Evolutionary conservation across 805 yeast species (phyloP), one percentile per base, ranked within the genome.

Genomic region (Yarrowia sp.): DNA sequence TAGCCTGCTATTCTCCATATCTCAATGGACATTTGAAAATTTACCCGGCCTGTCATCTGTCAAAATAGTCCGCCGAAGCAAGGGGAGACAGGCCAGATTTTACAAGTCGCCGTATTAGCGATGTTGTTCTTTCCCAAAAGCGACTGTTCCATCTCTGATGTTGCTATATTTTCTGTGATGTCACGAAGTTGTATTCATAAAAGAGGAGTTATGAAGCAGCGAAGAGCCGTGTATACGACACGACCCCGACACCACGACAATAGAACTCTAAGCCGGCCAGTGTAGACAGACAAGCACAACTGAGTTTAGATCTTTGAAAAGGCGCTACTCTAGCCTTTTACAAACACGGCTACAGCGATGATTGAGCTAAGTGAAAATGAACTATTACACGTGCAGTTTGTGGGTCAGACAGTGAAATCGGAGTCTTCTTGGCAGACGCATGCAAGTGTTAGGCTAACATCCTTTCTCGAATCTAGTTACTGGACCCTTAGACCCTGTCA

Each of bases 401-500:
- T 12, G 7, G 40, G 40, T 14, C 11, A 15, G 8, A 22, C 9
- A 5, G 50, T 22, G 35, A 11, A 46, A 46, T 19, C 50, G 22
- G n/a, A 1, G 26, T 12, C 35, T 14, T 35, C 56, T n/a, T 50
- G 14, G 14, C 41, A 35, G 56, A n/a, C 12, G 56, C 41, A 35
- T n/a, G 41, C 26, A 50, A 35, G n/a, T 15, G 55, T 19, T 38
- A 50, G 11, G 41, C 40, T 35, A 35, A 8, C 1, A 14, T 10
- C 22, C 15, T 3, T 50, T 4, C 41, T n/a, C 10, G 15, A 16
- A 16, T n/a, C 22, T 35, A 35, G 19, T 5, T 5, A 10, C 35
- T 50, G 56, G 56, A 50, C 56, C 56, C 56, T 50, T 50, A 50
- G 56, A 35, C 56, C 56, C 56, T 50, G 56, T 50, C 56, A 50